Percentiles rank a stretch among this genome's conserved stretches.
Conservation (phyloP, 2,329 filamentous ascomycete species). For the Cladosporium oxysporum region DNA sequence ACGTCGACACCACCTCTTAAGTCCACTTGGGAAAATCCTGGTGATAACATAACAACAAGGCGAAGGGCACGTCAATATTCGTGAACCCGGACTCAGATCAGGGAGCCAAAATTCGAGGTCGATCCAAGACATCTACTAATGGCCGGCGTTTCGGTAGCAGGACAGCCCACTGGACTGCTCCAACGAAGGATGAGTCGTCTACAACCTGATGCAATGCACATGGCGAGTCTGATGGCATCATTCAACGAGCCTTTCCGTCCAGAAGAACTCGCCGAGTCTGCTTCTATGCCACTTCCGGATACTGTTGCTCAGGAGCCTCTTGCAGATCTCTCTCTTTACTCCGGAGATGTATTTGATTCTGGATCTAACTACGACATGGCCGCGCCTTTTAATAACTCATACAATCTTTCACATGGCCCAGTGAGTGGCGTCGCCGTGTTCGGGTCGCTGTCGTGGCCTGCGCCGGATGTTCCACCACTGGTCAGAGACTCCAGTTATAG, state of each 20-base stretch:
- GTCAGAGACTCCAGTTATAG: slow-evolving; percentile 12
- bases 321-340: slow-evolving; percentile 23
- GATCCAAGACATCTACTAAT: not conserved
- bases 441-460: slow-evolving; percentile 25
- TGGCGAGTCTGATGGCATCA: slow-evolving; percentile 31
- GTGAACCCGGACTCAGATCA: not conserved
- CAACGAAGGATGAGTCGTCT: slow-evolving; percentile 12
- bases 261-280: slow-evolving; percentile 25
- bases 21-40: not conserved
- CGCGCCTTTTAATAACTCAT: slow-evolving; percentile 20
- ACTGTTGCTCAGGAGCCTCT: not conserved
- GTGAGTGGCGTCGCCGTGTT: slow-evolving; percentile 24
- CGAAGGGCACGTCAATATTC: no score
- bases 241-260: slow-evolving; percentile 35
- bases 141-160: not conserved
- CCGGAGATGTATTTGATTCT: slow-evolving; percentile 27
- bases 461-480: slow-evolving; percentile 16
- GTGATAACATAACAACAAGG: not conserved
- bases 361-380: slow-evolving; percentile 19
- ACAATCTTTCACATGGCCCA: slow-evolving; percentile 11
- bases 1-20: not conserved
- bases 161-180: not conserved
- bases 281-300: slow-evolving; percentile 6
- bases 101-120: not conserved
- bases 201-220: slow-evolving; percentile 29